phyloP scores from a whole-genome alignment of 345 rosid species.

The Citrus reticulata region DNA sequence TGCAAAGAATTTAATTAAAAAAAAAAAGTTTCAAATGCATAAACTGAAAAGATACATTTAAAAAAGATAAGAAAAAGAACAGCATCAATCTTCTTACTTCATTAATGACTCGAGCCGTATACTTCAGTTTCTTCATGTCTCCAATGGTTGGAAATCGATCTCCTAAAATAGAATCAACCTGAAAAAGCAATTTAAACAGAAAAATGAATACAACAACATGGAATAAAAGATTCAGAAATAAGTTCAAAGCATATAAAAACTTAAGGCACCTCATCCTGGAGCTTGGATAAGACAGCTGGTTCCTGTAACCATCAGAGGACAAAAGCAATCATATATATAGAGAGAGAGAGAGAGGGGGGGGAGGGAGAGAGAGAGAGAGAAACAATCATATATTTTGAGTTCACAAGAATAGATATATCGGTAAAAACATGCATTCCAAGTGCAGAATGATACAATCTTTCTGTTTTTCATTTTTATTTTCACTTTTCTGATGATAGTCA shows the following conservation, averaged over 20 bases:
- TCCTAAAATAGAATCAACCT: constrained; percentile 92
- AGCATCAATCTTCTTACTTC: constrained; percentile 46
- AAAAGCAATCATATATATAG: neutral
- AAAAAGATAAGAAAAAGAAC: neutral
- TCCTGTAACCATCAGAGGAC: constrained; percentile 45
- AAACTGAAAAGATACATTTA: neutral
- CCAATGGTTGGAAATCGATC: constrained; percentile 78
- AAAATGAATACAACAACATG: neutral
- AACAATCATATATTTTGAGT: constrained; percentile 1
- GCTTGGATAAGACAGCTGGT: constrained; percentile 72
- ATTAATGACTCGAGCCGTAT: constrained; percentile 87
- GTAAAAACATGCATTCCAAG: neutral
- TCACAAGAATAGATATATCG: neutral
- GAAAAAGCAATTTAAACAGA: constrained; percentile 11
- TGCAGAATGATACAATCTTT: neutral
- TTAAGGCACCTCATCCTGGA: constrained; percentile 74
- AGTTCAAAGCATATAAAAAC: neutral
- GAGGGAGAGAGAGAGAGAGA: no score
- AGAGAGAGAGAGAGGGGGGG: no score
- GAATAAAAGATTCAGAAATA: neutral
- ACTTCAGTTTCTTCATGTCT: constrained; percentile 86
- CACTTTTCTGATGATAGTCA: neutral
- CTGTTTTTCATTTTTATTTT: neutral
- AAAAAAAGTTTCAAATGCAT: constrained; percentile 4
- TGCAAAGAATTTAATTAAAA: constrained; percentile 28